Percentiles rank a stretch among this genome's conserved stretches.
phyloP scores from a whole-genome alignment of 2,329 filamentous ascomycete species.

The Scedosporium dehoogii region DNA sequence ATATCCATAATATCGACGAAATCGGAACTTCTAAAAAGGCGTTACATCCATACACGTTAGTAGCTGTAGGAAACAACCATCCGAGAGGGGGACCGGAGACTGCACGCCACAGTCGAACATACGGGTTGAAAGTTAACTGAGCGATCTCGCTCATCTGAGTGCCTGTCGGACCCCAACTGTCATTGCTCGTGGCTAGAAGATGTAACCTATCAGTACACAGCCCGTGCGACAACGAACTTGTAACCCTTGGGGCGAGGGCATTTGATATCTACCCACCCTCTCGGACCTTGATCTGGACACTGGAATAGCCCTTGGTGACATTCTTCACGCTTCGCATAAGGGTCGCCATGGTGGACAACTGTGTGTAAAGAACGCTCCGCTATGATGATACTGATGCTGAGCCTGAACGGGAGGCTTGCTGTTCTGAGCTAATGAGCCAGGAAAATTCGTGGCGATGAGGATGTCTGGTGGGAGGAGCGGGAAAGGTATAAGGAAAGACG shows the following conservation, averaged over 20 bases:
- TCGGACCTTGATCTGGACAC: constrained; percentile 93
- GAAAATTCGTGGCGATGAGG: background rate
- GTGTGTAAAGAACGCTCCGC: background rate
- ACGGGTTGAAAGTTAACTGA: constrained; percentile 97
- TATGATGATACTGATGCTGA: background rate
- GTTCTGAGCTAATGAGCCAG: background rate
- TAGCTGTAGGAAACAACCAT: background rate
- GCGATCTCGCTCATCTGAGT: constrained; percentile 99
- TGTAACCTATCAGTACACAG: background rate
- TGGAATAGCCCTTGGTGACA: constrained; percentile 97
- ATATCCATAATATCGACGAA: constrained; percentile 99
- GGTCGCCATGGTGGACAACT: constrained; percentile 66
- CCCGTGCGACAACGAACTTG: background rate
- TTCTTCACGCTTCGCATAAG: constrained; percentile 97
- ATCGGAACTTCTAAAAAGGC: constrained; percentile 63
- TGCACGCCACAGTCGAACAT: constrained; percentile 26
- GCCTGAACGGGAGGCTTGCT: background rate
- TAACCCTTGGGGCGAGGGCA: constrained; percentile 18
- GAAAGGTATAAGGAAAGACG: background rate
- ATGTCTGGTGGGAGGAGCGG: background rate
- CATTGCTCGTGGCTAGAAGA: constrained; percentile 82
- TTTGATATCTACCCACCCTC: constrained; percentile 58
- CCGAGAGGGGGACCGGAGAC: background rate
- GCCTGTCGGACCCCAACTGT: constrained; percentile 95
- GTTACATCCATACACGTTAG: background rate